Conservation (phyloP, 345 rosid genomes). For the Brassica juncea region DNA sequence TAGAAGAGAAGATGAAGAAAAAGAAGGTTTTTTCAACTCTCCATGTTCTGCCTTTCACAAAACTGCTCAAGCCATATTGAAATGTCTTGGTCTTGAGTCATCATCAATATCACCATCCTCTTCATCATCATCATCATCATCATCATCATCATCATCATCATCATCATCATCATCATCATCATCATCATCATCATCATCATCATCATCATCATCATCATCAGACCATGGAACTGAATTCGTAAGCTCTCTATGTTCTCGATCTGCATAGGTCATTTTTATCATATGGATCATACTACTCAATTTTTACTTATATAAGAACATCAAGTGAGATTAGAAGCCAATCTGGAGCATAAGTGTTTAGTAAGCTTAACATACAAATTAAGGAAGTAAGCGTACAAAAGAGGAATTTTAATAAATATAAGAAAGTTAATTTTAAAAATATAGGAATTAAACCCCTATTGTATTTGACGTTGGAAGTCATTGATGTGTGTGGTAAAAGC, state of each 20-base stretch:
- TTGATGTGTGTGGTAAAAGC: conserved; percentile 2
- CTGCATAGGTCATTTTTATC: not conserved
- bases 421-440: not conserved
- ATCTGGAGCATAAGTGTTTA: not conserved
- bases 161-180: conserved; percentile 18
- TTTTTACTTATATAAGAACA: not conserved
- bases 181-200: conserved; percentile 6
- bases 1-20: conserved; percentile 28
- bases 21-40: conserved; percentile 36
- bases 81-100: conserved; percentile 36
- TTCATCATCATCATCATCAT: conserved; percentile 6
- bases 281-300: not conserved
- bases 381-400: not conserved
- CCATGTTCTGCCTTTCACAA: conserved; percentile 33
- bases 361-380: not conserved
- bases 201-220: conserved; percentile 15
- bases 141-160: conserved; percentile 20
- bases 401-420: not conserved
- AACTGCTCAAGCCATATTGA: conserved; percentile 32
- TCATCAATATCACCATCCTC: conserved; percentile 16
- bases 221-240: conserved; percentile 21
- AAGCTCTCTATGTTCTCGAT: conserved; percentile 20
- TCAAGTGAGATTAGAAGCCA: not conserved
- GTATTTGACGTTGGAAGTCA: not conserved
- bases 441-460: not conserved